Conservation (phyloP, 2,329 filamentous ascomycete genomes). For the Aureobasidium sp. region DNA sequence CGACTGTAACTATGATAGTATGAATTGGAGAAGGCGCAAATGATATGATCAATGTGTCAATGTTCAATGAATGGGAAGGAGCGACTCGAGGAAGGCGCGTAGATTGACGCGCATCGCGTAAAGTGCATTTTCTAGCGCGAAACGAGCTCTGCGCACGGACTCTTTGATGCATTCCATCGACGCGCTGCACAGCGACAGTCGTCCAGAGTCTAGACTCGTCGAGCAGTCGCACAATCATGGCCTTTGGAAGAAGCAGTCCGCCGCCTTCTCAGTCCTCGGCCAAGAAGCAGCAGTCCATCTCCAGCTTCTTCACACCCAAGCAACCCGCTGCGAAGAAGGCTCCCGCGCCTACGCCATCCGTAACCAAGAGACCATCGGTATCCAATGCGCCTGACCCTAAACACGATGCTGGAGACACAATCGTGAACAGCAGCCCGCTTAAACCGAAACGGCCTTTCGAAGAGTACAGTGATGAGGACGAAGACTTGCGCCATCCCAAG, state of each 20-base stretch:
- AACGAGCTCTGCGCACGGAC: neutral
- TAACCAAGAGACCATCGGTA: conserved; percentile 10
- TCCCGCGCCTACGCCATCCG: conserved; percentile 68
- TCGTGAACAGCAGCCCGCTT: neutral
- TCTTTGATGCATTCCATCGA: neutral
- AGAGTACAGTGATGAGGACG: conserved; percentile 32
- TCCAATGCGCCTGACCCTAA: conserved; percentile 15
- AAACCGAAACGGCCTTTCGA: conserved; percentile 27
- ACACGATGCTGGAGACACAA: neutral
- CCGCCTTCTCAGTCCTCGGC: conserved; percentile 22
- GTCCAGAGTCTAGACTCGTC: neutral
- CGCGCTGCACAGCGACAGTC: neutral
- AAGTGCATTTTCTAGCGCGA: conserved; percentile 4
- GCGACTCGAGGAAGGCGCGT: neutral
- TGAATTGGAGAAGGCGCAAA: neutral
- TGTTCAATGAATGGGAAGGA: conserved; percentile 2
- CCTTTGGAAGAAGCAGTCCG: conserved; percentile 8
- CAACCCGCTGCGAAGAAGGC: conserved; percentile 38
- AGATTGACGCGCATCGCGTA: neutral
- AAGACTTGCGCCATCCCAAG: conserved; percentile 30
- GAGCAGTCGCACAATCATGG: neutral
- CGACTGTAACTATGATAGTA: conserved; percentile 1
- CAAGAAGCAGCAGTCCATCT: conserved; percentile 74
- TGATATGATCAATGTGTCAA: neutral
- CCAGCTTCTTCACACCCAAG: conserved; percentile 64